Percentiles rank a stretch among this genome's conserved stretches.
These are phyloP conservation scores for Rhododendron kiyosumense DNA, from an alignment of 148 eudicot species.

Conservation along the genomic window DNA sequence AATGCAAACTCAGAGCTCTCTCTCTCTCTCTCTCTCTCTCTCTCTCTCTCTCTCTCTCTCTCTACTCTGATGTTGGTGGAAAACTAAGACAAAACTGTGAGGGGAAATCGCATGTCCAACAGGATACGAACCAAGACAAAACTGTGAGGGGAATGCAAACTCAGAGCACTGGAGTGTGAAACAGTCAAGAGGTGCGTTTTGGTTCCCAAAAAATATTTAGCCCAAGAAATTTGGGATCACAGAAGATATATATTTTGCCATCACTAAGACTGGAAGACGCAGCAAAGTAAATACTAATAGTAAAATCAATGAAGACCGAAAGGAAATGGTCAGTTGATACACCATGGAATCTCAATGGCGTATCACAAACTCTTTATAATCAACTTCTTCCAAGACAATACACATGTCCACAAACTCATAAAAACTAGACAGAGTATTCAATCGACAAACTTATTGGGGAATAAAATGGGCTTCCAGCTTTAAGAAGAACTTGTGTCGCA, in stretches of 20 bases:
- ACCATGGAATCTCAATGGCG: neutral
- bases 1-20: neutral
- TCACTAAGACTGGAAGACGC: neutral
- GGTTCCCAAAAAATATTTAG: neutral
- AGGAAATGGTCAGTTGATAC: neutral
- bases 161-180: neutral
- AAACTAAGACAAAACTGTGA: no score
- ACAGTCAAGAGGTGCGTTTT: neutral
- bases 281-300: neutral
- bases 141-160: neutral
- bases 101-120: neutral
- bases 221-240: neutral
- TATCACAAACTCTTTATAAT: neutral
- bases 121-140: neutral
- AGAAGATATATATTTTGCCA: neutral
- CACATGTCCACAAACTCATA: neutral
- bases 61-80: neutral
- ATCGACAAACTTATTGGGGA: neutral
- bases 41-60: neutral
- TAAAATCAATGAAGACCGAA: neutral
- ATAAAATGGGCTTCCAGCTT: neutral
- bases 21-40: neutral
- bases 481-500: neutral
- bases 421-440: neutral
- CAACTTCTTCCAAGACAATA: neutral